Base-by-base conservation (phyloP, 2,329 filamentous ascomycete genomes). In the Nothophoma quercina region DNA sequence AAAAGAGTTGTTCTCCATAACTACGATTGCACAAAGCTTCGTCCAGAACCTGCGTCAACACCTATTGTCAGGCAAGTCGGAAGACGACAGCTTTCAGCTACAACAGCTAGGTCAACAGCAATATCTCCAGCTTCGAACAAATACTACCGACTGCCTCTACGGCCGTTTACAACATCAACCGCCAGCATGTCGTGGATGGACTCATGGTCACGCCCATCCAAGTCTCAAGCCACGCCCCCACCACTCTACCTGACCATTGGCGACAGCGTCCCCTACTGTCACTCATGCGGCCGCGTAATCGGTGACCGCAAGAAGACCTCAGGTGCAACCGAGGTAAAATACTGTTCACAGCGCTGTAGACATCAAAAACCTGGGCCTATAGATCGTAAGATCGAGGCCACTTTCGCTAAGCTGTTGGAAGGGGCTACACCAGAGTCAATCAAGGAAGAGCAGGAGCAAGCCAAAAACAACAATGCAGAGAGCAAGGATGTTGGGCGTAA, bases 311-410 rank as follows among this genome's bases (percentile, higher is more conserved):
- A 70, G 18, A 75, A 75, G 38, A 63, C 62, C 2, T 60, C 68
- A 15, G 56, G 69, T 5, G 63, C 69, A n/a, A 60, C 69, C 21
- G 62, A 70, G 33, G 68, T 78, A 25, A 85, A 84, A 56, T 87
- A 85, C 72, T 86, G 84, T 71, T 86, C 83, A 0, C 73, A 78
- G 36, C 73, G 80, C 29, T 87, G 84, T 58, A 75, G 82, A 16
- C 75, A 75, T 26, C 76, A 76, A 29, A 85, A 84, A 61, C 81
- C 80, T 0, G 75, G 78, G 0, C 73, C 73, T 7, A 55, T 78
- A 12, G 84, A 85, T 59, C 75, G 77, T 2, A 77, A 78, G 49
- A 83, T 86, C 34, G 83, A 86, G 65, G 69, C 65, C 7, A 75
- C 75, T 0, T 83, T 85, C 46, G 75, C 78, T 1, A 68, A 70